Evolutionary conservation across 2,329 filamentous ascomycete genomes (phyloP), one percentile per base, ranked within the genome.

Genomic region (Huntiella abstrusa): DNA sequence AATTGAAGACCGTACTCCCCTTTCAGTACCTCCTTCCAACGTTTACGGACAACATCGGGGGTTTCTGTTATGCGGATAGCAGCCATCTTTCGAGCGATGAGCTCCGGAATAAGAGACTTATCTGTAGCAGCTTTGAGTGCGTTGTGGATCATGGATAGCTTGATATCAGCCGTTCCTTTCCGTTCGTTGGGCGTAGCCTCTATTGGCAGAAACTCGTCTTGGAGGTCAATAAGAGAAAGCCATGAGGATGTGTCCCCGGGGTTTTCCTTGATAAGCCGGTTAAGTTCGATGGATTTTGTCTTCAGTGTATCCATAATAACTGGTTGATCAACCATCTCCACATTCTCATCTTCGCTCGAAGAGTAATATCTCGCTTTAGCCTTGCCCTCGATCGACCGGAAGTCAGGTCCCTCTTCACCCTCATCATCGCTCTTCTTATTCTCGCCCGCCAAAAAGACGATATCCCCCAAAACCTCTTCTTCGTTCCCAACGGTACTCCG

Each of bases 1-100:
- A 82, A 72, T 53, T 68, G 76, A 12, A 32, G 10, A 17, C 48
- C 48, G 28, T 43, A 40, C 17, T 50, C 45, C 12, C 41, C 41
- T 41, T 64, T 60, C 5, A 82, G 61, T 10, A 75, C 34, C 3
- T 64, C 41, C 11, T 54, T 55, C 83, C 86, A 94, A 53, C 73
- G 77, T 40, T 66, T 67, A 1, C 67, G 60, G 3, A 82, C 61
- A 45, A 69, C 71, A 47, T 73, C 71, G 4, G 64, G 60, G 43
- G 79, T 76, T 85, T 87, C 94, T 2, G 85, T 62, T 50, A 73
- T 74, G n/a, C 67, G 60, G 0, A 83, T 84, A 58, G 92, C 82
- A 5, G 70, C 67, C 69, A 95, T 78, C 48, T 86, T 66, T 3
- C 73, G 75, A 7, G 81, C 59, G 5, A 86, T 58, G 1, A 95